Percentiles rank a stretch among this genome's conserved stretches.
Conservation (phyloP, 2,329 filamentous ascomycete species). For the Emydomyces testavorans region DNA sequence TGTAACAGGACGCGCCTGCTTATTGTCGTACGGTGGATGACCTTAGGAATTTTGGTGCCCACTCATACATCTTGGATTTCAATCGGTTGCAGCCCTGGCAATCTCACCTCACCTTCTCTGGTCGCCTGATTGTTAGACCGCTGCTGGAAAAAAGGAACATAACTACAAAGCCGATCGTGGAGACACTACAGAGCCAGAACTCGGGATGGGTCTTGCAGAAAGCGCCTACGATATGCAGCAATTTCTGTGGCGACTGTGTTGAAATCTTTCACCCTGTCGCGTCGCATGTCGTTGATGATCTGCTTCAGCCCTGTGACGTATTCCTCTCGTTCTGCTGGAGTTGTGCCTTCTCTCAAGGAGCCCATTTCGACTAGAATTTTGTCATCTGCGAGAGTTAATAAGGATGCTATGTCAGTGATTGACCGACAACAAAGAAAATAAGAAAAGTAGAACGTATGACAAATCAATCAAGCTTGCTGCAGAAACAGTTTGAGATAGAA, state of each 20-base stretch:
- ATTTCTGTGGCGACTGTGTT: constrained; percentile 39
- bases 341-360: constrained; percentile 36
- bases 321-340: constrained; percentile 33
- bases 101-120: constrained; percentile 7
- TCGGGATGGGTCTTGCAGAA: constrained; percentile 37
- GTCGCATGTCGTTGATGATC: constrained; percentile 40
- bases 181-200: constrained; percentile 34
- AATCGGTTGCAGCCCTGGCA: background rate
- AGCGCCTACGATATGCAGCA: constrained; percentile 41
- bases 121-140: background rate
- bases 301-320: constrained; percentile 38
- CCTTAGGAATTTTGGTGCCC: background rate
- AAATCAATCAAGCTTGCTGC: background rate
- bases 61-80: background rate
- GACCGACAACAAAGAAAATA: constrained; percentile 6
- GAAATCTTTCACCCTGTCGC: constrained; percentile 41
- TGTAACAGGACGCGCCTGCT: background rate
- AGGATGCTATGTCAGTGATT: constrained; percentile 29
- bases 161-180: background rate
- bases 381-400: constrained; percentile 38
- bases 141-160: background rate
- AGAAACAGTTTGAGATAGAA: background rate
- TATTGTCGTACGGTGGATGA: background rate
- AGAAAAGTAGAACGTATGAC: constrained; percentile 1
- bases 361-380: constrained; percentile 42